Base-by-base conservation (phyloP, 2,329 filamentous ascomycete genomes). In the Lecanicillium sp. region DNA sequence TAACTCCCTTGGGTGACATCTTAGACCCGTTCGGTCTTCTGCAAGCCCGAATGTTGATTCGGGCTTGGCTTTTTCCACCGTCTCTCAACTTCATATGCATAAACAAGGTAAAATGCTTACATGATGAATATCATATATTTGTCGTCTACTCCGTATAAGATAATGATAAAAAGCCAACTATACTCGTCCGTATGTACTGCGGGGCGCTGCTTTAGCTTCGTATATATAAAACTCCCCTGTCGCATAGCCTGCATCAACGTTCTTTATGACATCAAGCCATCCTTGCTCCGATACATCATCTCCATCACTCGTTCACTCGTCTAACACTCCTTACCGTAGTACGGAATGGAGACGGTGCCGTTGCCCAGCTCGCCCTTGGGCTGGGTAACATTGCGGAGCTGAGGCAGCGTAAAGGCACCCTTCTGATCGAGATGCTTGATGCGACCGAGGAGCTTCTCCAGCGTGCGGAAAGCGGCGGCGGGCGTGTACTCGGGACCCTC, bases 401-500 rank as follows among this genome's bases (percentile, higher is more conserved):
- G 23, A 0, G 58, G 56, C 9, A 60, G 61, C 3, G 62, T 64
- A 23, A 77, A 75, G 1, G 69, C 58, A 12, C 45, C 59, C 2
- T 60, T 68, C 11, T 65, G 64, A 10, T 59, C 67, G 54, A 87
- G 58, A 51, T 70, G 78, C 5, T 77, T 67, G 9, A 90, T 79
- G 32, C 86, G 70, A 0, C 87, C 87, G 1, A 94, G 71, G 56
- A 93, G 62, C 57, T 86, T 84, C 70, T 93, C 87, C 17, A 93
- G 62, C 50, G 87, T 83, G 27, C 87, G 71, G 60, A 86, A 88
- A 0, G 83, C 76, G 0, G 81, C 83, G 12, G 73, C 76, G 0
- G 86, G 83, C 15, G 80, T 77, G 58, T 86, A 89, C 63, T 86
- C 79, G 0, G 81, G 79, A 0, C 77, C 66, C 74, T 83, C 84